A percentile compares a stretch with the other conserved stretches of the same genome.
Conservation (phyloP, 2,329 filamentous ascomycete species). For the Apiospora malaysiana region DNA sequence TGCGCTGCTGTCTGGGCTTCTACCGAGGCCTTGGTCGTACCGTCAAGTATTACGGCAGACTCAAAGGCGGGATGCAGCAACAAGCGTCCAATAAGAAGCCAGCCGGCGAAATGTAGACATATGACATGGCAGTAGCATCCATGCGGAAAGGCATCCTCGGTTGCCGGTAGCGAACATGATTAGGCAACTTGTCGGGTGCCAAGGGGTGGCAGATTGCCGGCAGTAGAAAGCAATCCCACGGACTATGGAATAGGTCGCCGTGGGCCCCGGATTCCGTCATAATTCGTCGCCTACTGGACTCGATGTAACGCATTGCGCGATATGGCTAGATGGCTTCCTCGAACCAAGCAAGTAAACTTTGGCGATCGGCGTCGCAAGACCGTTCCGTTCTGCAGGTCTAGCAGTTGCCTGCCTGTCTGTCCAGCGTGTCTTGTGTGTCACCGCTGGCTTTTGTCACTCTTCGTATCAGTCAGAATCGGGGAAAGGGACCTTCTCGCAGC, state of each 20-base stretch:
- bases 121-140: slow-evolving; percentile 9
- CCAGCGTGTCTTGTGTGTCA: not conserved
- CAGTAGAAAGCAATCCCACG: slow-evolving; percentile 2
- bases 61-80: slow-evolving; percentile 4
- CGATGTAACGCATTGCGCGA: not conserved
- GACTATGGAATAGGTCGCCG: not conserved
- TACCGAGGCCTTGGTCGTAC: slow-evolving; percentile 5
- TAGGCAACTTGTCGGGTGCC: slow-evolving; percentile 4
- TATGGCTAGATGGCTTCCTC: not conserved
- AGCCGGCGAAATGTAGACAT: not conserved
- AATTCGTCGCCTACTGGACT: not conserved
- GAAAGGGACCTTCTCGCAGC: slow-evolving; percentile 6
- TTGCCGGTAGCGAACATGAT: not conserved
- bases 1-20: not conserved
- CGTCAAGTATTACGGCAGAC: slow-evolving; percentile 14
- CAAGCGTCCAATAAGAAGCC: not conserved
- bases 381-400: not conserved
- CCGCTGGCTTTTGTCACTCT: slow-evolving; percentile 6
- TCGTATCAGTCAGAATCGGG: not conserved
- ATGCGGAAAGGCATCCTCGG: not conserved
- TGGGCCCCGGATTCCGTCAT: slow-evolving; percentile 1
- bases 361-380: slow-evolving; percentile 1
- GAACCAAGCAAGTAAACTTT: slow-evolving; percentile 2
- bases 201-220: not conserved
- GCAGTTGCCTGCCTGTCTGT: not conserved